Conservation (phyloP, 2,329 filamentous ascomycete genomes). For the Ambrosiella cleistominuta region DNA sequence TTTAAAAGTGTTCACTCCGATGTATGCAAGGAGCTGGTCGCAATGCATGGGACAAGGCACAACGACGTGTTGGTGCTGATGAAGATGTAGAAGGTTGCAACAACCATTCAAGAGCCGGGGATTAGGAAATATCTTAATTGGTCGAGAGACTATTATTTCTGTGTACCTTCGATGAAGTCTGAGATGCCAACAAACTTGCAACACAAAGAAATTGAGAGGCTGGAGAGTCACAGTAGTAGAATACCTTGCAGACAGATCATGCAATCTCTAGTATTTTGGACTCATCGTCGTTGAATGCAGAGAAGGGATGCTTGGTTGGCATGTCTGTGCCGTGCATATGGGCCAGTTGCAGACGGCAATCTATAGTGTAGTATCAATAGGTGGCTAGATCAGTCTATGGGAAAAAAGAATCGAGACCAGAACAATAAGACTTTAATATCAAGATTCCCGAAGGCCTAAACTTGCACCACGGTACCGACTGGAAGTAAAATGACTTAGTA, state of each 20-base stretch:
- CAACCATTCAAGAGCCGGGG: neutral
- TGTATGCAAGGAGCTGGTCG: neutral
- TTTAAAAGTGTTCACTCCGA: neutral
- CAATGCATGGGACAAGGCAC: neutral
- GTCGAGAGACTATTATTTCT: neutral
- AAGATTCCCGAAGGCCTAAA: neutral
- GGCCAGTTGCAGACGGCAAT: neutral
- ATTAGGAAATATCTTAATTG: neutral
- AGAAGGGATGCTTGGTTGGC: neutral
- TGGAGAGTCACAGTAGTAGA: neutral
- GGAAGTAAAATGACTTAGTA: neutral
- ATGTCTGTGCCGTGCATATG: neutral
- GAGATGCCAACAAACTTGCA: neutral
- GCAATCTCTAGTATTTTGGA: neutral
- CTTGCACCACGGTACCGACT: too few relatives aligned
- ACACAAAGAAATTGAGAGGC: neutral
- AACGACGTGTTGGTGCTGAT: neutral
- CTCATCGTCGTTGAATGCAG: neutral
- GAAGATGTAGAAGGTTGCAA: neutral
- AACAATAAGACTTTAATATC: too few relatives aligned
- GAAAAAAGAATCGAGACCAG: too few relatives aligned
- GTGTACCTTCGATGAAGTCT: neutral
- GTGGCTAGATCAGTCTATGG: neutral
- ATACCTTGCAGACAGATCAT: neutral
- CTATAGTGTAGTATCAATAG: neutral